These are phyloP conservation scores for Penicillium atrosanguineum DNA, from an alignment of 495 filamentous ascomycete species.

Conservation along the genomic window DNA sequence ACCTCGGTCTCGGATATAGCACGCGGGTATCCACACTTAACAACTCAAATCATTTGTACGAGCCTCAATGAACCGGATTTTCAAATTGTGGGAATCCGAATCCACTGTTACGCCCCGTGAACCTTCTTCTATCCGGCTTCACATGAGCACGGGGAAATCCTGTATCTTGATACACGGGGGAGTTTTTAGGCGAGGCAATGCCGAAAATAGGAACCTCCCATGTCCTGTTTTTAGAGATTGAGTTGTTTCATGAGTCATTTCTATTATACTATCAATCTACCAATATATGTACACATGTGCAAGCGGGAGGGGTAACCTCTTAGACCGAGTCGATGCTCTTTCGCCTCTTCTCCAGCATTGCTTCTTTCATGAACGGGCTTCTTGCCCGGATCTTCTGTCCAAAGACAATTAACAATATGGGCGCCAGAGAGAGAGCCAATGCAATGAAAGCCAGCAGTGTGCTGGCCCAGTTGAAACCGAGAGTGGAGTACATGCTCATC, in stretches of 20 bases:
- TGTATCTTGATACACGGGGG: not conserved
- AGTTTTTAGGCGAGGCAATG: not conserved
- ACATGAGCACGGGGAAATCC: not conserved
- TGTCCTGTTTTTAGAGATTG: not conserved
- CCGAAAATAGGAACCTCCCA: not conserved
- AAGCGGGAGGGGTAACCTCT: not conserved
- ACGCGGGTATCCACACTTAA: not conserved
- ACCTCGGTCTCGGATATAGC: constrained; percentile 1
- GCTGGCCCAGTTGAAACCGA: constrained; percentile 47
- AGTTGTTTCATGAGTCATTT: not conserved
- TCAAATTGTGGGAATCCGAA: not conserved
- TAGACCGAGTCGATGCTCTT: constrained; percentile 26
- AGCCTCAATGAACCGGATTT: constrained; percentile 2
- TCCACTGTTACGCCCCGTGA: not conserved
- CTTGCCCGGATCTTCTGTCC: constrained; percentile 27
- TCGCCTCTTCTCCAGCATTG: constrained; percentile 26
- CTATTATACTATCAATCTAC: not conserved
- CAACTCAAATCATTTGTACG: not conserved
- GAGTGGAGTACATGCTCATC: constrained; percentile 37
- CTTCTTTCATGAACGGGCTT: constrained; percentile 40
- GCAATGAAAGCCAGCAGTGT: constrained; percentile 39
- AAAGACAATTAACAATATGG: constrained; percentile 29
- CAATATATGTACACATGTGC: constrained; percentile 3
- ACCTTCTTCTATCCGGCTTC: not conserved
- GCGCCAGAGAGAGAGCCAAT: constrained; percentile 29